Evolutionary conservation across 108 stramenopile genomes (phyloP).

Genomic region (Schizochytrium sp.): DNA sequence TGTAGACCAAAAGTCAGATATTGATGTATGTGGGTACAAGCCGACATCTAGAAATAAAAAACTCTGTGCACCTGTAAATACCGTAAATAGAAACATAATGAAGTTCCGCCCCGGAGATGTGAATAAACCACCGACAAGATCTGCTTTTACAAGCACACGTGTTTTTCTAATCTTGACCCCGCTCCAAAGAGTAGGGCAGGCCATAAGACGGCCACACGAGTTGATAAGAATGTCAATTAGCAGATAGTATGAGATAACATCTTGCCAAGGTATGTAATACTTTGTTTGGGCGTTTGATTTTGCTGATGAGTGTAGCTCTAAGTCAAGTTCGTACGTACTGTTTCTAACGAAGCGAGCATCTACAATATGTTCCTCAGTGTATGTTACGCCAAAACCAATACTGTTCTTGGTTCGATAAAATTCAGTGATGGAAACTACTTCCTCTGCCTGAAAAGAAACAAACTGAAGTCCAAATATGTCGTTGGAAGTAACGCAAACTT

Average conservation of each 20-base stretch:
- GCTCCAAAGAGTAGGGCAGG: background rate
- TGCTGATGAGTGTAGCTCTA: background rate
- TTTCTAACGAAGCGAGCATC: background rate
- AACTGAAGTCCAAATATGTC: background rate
- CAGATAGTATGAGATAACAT: background rate
- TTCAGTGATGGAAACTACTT: background rate
- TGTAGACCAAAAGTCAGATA: background rate
- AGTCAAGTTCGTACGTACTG: background rate
- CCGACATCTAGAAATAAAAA: background rate
- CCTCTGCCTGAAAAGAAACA: background rate
- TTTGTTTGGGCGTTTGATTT: background rate
- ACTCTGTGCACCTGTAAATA: background rate
- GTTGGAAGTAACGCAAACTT: background rate
- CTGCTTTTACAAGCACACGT: background rate
- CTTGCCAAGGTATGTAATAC: background rate
- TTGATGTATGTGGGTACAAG: background rate
- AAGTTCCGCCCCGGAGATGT: slow-evolving; percentile 14
- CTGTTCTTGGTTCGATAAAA: slow-evolving; percentile 31
- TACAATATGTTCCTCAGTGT: background rate
- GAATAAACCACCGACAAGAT: background rate
- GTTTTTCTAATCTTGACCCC: background rate
- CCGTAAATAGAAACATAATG: background rate
- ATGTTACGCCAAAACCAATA: background rate
- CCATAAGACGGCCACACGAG: background rate
- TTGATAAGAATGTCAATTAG: background rate